Evolutionary conservation across 192 early-diverging fungal species (phyloP), one percentile per base, ranked within the genome.

Genomic region (Thamnidium elegans): DNA sequence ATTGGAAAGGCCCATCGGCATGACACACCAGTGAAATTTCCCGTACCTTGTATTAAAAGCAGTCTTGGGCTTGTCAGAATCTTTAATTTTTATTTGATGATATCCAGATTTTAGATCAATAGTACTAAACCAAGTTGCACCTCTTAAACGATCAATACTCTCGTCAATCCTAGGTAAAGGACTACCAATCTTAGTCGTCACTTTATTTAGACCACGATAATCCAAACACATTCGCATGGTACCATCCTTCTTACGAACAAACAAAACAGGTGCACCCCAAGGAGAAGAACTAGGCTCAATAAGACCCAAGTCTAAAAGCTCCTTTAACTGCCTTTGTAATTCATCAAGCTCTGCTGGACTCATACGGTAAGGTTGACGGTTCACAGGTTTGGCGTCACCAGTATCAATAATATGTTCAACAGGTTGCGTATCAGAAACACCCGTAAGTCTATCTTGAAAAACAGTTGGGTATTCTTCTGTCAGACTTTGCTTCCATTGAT

Each of bases 111-210:
- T 46, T 11, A 63, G 19, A 17, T 69, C 67, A 17, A 74, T 10
- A 0, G 36, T 39, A 0, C 78, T 55, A 32, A 81, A 79, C 1
- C 59, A 51, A 1, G 14, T 59, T 0, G 69, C 70, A 7, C 75
- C 63, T 0, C 58, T 1, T 0, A 76, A 9, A 0, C 32, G 14
- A 50, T 66, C 65, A 0, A 81, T 36, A 0, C 78, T 0, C 7
- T 83, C 78, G 2, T 62, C 52, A 14, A 81, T 74, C 0, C 46
- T 21, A 6, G 79, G 79, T 23, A 82, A 36, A 0, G 78, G 72
- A 54, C 78, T 75, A 0, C n/a, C 7, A 61, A 82, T 66, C 19
- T 64, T 58, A 14, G 64, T 60, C 0, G 82, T 82, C 6, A 74
- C 44, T 0, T 51, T 21, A 52, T 84, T 82, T 0, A 84, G 63